A percentile compares a stretch with the other conserved stretches of the same genome.
phyloP scores from a whole-genome alignment of 2,329 filamentous ascomycete genomes.

The Huntiella savannae region DNA sequence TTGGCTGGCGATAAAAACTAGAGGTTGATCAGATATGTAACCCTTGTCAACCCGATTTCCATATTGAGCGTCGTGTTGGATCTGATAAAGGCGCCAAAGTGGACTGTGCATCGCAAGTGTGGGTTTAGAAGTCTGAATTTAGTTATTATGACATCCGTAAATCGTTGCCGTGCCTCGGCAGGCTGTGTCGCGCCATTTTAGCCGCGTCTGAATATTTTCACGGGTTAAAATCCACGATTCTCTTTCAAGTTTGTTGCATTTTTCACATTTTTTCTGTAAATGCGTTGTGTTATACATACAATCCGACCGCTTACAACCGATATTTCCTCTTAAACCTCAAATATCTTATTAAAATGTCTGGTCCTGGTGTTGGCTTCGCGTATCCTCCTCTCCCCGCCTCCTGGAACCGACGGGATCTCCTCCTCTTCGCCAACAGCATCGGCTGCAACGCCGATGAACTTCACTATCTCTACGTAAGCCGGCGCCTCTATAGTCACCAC shows the following conservation, averaged over 20 bases:
- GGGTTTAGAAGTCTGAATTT: too few species aligned
- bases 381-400: conserved; percentile 57
- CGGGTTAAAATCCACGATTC: too few species aligned
- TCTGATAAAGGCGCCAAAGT: too few species aligned
- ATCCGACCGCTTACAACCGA: not conserved
- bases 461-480: conserved; percentile 70
- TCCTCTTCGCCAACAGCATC: conserved; percentile 83
- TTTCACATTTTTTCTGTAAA: not conserved
- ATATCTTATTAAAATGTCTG: conserved; percentile 16
- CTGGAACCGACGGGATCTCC: conserved; percentile 73
- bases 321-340: not conserved
- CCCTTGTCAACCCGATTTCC: too few species aligned
- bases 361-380: conserved; percentile 52
- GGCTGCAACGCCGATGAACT: conserved; percentile 72
- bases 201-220: too few species aligned
- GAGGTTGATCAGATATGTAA: too few species aligned
- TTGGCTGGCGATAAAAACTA: too few species aligned
- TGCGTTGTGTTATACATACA: not conserved
- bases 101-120: too few species aligned
- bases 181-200: too few species aligned
- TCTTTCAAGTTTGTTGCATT: not conserved
- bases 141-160: too few species aligned
- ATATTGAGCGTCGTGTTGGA: too few species aligned
- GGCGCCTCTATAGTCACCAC: not conserved
- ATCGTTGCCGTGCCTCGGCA: too few species aligned